These are phyloP conservation scores for Pseudotsuga menziesii DNA, from an alignment of 75 land plant species.

Conservation along the genomic window DNA sequence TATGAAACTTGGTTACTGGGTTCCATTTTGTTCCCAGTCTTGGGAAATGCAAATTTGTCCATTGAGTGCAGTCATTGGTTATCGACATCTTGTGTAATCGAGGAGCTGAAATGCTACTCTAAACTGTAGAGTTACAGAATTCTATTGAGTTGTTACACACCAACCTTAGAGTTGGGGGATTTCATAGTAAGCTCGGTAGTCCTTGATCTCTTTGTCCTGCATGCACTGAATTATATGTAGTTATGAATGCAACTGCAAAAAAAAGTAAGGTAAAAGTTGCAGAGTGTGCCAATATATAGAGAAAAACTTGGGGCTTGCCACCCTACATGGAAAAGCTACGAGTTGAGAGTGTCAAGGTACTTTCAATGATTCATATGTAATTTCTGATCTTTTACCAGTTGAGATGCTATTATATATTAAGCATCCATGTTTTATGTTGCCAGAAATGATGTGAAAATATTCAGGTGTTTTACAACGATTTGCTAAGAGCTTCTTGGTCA, in stretches of 20 bases:
- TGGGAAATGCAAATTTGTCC: neutral
- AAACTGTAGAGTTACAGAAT: constrained; percentile 4
- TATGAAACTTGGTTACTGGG: constrained; percentile 8
- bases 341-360: constrained; percentile 3
- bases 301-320: neutral
- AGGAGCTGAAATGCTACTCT: neutral
- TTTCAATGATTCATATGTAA: constrained; percentile 5
- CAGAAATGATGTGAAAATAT: neutral
- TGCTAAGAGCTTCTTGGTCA: neutral
- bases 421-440: constrained; percentile 2
- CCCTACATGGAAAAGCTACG: neutral
- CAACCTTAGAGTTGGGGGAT: neutral
- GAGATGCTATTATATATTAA: constrained; percentile 1
- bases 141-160: neutral
- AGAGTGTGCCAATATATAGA: constrained; percentile 4
- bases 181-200: constrained; percentile 4
- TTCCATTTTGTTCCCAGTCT: constrained; percentile 6
- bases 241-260: constrained; percentile 5
- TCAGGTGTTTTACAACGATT: neutral
- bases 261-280: constrained; percentile 9
- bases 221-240: neutral
- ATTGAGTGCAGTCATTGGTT: constrained; percentile 3
- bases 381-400: constrained; percentile 1
- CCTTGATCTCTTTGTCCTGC: constrained; percentile 3
- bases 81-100: constrained; percentile 2